Evolutionary conservation across 2,329 filamentous ascomycete species (phyloP), one percentile per base, ranked within the genome.

Genomic region (Penicillium oxalicum): DNA sequence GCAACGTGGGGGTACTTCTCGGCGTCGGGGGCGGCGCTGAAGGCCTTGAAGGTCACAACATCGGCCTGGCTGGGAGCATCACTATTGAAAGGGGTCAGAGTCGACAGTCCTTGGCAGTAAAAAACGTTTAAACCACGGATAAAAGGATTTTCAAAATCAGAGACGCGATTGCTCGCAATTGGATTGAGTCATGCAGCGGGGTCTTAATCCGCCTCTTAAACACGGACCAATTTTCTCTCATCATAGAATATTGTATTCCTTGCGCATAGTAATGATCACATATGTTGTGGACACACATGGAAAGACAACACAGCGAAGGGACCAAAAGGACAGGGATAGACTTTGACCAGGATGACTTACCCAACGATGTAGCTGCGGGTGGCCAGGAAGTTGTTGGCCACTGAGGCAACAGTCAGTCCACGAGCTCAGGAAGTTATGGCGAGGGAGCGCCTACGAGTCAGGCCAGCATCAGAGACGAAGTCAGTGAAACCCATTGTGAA

Each of bases 181-280:
- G 79, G 77, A 72, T 74, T 77, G 88, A 87, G 80, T 88, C 88
- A 86, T 80, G 70, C 76, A 74, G 82, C 84, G 86, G 87, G 77
- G 86, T 91, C 87, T 91, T 91, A 87, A 89, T 80, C 82, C 86
- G 84, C 83, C 85, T 91, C 86, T 81, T 88, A 83, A 91, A 93
- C 87, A 91, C 87, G 87, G 88, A 91, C 88, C 86, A 91, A 91
- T 84, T 78, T 78, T 51, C 79, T 86, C 79, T 91, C 87, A 90
- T 91, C 87, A 86, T 79, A 62, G 34, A 62, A 68, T 71, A 18
- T 18, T 18, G 18, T 18, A 18, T 18, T 18, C 18, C 18, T 18
- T 18, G 18, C 18, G 18, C 18, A 18, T 18, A 18, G 18, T 7
- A 42, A 38, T 29, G 25, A 46, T 28, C 40, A 41, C 9, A 13